These are phyloP conservation scores for Blumeria graminis DNA, from an alignment of 2,329 filamentous ascomycete genomes.

Conservation along the genomic window DNA sequence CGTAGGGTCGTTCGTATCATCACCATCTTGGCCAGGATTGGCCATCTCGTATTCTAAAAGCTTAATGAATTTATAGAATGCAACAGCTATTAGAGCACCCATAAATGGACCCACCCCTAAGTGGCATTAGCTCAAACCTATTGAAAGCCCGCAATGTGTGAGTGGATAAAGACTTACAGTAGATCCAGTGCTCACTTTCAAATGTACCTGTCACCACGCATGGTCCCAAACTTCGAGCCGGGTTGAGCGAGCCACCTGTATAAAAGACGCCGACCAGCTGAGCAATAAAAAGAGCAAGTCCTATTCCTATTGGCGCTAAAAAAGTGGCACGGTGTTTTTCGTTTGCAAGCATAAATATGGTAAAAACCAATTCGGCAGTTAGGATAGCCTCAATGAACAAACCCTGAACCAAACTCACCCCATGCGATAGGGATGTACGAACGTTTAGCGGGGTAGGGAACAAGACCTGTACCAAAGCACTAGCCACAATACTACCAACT, in stretches of 20 bases:
- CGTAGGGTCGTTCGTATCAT: slow-evolving; percentile 18
- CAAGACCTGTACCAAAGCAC: slow-evolving; percentile 19
- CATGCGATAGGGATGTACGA: slow-evolving; percentile 19
- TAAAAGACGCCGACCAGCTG: slow-evolving; percentile 18
- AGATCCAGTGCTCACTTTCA: slow-evolving; percentile 24
- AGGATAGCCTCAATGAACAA: slow-evolving; percentile 25
- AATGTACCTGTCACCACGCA: slow-evolving; percentile 21
- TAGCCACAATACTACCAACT: slow-evolving; percentile 16
- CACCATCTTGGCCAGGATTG: slow-evolving; percentile 23
- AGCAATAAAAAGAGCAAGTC: slow-evolving; percentile 22
- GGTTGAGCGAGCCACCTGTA: slow-evolving; percentile 25
- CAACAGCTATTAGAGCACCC: slow-evolving; percentile 23
- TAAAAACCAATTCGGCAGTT: slow-evolving; percentile 24
- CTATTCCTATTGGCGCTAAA: slow-evolving; percentile 24
- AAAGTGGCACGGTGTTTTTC: slow-evolving; percentile 23
- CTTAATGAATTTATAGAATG: slow-evolving; percentile 27
- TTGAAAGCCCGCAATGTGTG: neutral
- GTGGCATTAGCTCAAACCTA: neutral
- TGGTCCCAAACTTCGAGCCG: slow-evolving; percentile 22
- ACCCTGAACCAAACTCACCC: slow-evolving; percentile 20
- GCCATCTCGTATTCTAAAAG: slow-evolving; percentile 27
- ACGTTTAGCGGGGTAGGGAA: slow-evolving; percentile 15
- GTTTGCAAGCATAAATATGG: slow-evolving; percentile 22
- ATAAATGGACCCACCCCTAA: slow-evolving; percentile 24
- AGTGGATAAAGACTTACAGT: slow-evolving; percentile 12